Evolutionary conservation across 805 yeast species (phyloP), one percentile per base, ranked within the genome.

Genomic region (Groenewaldozyma salmanticensis): DNA sequence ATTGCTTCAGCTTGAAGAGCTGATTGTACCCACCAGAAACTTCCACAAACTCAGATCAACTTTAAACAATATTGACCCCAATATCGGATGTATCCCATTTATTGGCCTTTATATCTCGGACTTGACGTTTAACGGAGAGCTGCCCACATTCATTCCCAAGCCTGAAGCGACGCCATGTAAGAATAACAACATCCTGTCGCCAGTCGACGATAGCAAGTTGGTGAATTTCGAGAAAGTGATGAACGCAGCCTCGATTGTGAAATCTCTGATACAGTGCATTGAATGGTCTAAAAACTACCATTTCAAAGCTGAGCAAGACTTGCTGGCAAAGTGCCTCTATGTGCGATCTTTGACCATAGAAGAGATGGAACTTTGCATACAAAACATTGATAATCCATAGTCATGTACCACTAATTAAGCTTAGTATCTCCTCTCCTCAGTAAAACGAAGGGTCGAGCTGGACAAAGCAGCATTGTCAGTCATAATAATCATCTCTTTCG

Each of bases 71-170:
- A 65, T 81, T 37, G 71, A 70, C 42, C 76, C 80, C 18, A 66
- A 79, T 4, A 67, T 66, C 43, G 97, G 97, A 2, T 79, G 94
- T 51, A 77, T 90, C 39, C 97, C 98, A 18, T 90, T 88, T 58
- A 74, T 88, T 40, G 96, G 94, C 1, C 67, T 90, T 22, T 87
- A 85, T 52, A 59, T 90, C 35, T 79, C 88, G 3, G 97, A 90
- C 57, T 67, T 90, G 52, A 75, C 84, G 0, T 75, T 81, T 53
- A 86, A 85, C 57, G 72, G 79, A 2, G 81, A 78, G 48, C 60
- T 79, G 44, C 75, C 81, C 0, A 69, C 74, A 7, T 64, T 65
- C 41, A 59, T 74, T 1, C 57, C 57, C 17, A 31, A 27, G 16
- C 9, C 16, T 5, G 32, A 37, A 4, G 18, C 11, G 32, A 24